Conservation (phyloP, 208 protist genomes). For the Phytomonas francai region DNA sequence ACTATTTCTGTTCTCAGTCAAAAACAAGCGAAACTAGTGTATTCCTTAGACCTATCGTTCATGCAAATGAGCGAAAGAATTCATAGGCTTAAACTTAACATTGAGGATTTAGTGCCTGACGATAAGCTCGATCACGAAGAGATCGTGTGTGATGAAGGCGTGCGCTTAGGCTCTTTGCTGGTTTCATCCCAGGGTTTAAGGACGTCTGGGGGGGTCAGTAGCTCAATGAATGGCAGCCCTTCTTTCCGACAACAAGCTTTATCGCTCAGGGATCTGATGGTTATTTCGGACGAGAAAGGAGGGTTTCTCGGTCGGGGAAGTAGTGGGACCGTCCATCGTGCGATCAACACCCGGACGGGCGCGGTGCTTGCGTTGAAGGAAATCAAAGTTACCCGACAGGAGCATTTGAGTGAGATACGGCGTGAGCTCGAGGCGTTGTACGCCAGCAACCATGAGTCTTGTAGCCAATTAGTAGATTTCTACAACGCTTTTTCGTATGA, state of each 20-base stretch:
- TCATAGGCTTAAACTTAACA: slow-evolving; percentile 61
- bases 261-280: slow-evolving; percentile 64
- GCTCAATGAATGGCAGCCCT: slow-evolving; percentile 6
- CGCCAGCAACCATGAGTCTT: slow-evolving; percentile 14
- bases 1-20: not conserved
- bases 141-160: slow-evolving; percentile 35
- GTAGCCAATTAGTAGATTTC: slow-evolving; percentile 71
- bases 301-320: slow-evolving; percentile 74
- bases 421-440: slow-evolving; percentile 82
- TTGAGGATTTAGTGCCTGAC: slow-evolving; percentile 58
- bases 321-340: slow-evolving; percentile 73
- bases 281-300: slow-evolving; percentile 33
- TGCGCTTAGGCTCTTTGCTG: slow-evolving; percentile 65
- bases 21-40: not conserved
- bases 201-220: slow-evolving; percentile 37
- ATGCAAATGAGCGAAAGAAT: not conserved
- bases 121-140: slow-evolving; percentile 21
- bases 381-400: slow-evolving; percentile 73
- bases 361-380: slow-evolving; percentile 73
- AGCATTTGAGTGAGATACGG: slow-evolving; percentile 71
- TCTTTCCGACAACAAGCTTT: slow-evolving; percentile 20
- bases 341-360: slow-evolving; percentile 47
- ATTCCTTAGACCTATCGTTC: not conserved
- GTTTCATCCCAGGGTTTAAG: slow-evolving; percentile 72
- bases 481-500: slow-evolving; percentile 85